Base-by-base conservation (phyloP, 208 protist species). In the Acanthamoeba rhysodes region DNA sequence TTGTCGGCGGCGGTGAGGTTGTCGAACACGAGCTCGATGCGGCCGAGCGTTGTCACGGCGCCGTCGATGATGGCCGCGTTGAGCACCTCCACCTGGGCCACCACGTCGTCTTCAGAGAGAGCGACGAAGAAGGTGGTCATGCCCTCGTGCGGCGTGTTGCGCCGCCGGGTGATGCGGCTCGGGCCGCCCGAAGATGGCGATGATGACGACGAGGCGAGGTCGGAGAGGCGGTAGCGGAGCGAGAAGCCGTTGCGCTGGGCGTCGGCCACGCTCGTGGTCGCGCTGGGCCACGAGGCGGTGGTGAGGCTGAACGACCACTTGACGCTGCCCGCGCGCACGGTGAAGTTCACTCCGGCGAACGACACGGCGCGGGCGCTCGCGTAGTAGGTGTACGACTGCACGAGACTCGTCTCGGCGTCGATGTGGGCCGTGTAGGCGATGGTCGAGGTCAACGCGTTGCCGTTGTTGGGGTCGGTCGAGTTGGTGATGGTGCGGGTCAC, bases 261-360 rank as follows among this genome's bases (percentile, higher is more conserved):
- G 24, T n/a, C 80, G 2, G 45, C 50, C 50, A 88, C 80, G 50
- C 12, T 29, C 50, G 24, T 27, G 80, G 16, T 55, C 27, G 80
- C 74, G 16, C 6, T 37, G 24, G 7, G 27, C 66, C 1, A 27
- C 29, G 66, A 72, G 0, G 16, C 74, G 37, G 50, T 84, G 74
- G 22, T 84, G 24, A 88, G 80, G 50, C 14, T 64, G 80, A 88
- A 88, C 12, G 80, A 88, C 80, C 80, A 88, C 80, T 88, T 88
- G 50, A 88, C 32, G 14, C 50, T 88, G 45, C 80, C 80, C 8
- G 80, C 80, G 6, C 50, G 20, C 48, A 88, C 80, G 10, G n/a
- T 57, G 50, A 88, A 88, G 24, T 88, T 4, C 32, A 88, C 80
- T 0, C 53, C 50, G 3, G 32, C 50, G 32, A 88, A 88, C 14